Evolutionary conservation across 164 flowering plant species (phyloP).

Genomic region (Nymphaea thermarum): DNA sequence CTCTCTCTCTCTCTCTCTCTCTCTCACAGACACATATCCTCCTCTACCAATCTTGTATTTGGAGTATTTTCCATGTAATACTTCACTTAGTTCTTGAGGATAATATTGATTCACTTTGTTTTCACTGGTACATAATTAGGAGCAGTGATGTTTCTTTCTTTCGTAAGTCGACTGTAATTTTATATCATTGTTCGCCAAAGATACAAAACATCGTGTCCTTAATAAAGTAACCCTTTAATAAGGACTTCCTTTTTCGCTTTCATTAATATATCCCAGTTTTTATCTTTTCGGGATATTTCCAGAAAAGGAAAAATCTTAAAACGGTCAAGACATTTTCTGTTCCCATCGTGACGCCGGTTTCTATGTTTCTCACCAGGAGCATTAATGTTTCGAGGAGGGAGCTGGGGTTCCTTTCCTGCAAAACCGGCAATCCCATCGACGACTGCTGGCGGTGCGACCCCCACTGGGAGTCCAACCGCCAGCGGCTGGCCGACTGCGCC

Average conservation of each 20-base stretch:
- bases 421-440: constrained; percentile 42
- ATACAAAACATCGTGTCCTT: too few relatives aligned
- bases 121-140: background rate
- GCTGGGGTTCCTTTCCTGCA: background rate
- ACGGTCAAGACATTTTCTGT: constrained; percentile 1
- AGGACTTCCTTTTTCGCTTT: background rate
- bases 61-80: too few relatives aligned
- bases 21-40: background rate
- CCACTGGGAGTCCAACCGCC: constrained; percentile 15
- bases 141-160: too few relatives aligned
- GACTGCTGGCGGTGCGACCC: constrained; percentile 16
- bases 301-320: too few relatives aligned
- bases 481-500: constrained; percentile 16
- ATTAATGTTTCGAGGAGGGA: constrained; percentile 25
- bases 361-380: constrained; percentile 22
- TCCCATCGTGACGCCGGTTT: background rate
- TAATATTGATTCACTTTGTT: too few relatives aligned
- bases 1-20: background rate
- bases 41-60: too few relatives aligned
- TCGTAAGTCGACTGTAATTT: too few relatives aligned
- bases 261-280: too few relatives aligned
- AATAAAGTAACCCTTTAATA: too few relatives aligned
- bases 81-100: too few relatives aligned
- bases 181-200: too few relatives aligned
- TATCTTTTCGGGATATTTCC: too few relatives aligned